These are phyloP conservation scores for Amphichorda felina DNA, from an alignment of 2,329 filamentous ascomycete genomes.

Conservation along the genomic window DNA sequence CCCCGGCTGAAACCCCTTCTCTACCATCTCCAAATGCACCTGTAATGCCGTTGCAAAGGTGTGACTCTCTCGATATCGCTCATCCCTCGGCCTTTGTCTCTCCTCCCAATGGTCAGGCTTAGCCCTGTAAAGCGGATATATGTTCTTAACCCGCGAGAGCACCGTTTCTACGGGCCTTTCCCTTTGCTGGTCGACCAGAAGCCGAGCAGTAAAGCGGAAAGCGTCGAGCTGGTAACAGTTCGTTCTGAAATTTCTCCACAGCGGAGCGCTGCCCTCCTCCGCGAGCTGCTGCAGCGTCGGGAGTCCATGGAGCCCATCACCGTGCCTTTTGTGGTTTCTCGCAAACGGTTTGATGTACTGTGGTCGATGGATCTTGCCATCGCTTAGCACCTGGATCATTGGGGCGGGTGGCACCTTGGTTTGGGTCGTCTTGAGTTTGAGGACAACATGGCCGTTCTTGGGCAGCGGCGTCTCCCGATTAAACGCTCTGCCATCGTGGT, in stretches of 20 bases:
- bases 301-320: constrained; percentile 16
- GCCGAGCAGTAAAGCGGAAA: background rate
- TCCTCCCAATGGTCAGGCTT: background rate
- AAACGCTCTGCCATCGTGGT: constrained; percentile 12
- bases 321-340: constrained; percentile 9
- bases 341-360: background rate
- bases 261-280: background rate
- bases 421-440: background rate
- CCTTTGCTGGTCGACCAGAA: background rate
- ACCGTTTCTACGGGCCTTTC: background rate
- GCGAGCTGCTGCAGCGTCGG: constrained; percentile 12
- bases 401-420: background rate
- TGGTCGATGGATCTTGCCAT: background rate
- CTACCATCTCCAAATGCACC: background rate
- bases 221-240: background rate
- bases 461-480: constrained; percentile 17
- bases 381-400: too few species aligned
- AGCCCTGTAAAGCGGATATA: background rate
- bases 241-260: background rate
- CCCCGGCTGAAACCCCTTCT: background rate
- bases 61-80: background rate
- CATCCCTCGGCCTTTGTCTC: background rate
- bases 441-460: background rate
- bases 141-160: too few species aligned
- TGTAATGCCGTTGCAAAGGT: background rate